phyloP scores from a whole-genome alignment of 2,329 filamentous ascomycete genomes.

The Gremmenia infestans region DNA sequence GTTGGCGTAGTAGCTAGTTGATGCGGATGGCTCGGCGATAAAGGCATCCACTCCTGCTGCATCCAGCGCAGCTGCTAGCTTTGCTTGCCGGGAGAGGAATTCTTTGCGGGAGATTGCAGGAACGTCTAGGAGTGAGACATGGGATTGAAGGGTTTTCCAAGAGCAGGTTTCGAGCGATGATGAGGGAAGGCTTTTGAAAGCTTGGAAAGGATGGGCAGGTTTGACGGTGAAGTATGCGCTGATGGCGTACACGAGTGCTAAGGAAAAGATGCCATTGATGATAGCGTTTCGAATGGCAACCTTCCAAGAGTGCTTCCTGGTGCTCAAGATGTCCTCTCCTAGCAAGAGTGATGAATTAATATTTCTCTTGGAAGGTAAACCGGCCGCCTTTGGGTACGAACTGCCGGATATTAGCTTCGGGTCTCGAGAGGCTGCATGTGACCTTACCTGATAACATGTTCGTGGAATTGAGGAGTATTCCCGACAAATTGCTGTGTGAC shows the following conservation, averaged over 20 bases:
- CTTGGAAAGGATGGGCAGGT: background rate
- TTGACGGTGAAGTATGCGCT: background rate
- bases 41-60: slow-evolving; percentile 46
- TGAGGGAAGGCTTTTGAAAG: background rate
- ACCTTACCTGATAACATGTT: too few species aligned
- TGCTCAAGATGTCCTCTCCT: too few species aligned
- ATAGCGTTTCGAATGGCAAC: background rate
- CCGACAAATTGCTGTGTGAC: too few species aligned
- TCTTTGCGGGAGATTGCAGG: slow-evolving; percentile 18
- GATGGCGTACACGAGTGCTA: background rate
- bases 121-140: slow-evolving; percentile 19
- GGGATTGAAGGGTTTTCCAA: slow-evolving; percentile 15
- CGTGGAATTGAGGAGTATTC: too few species aligned
- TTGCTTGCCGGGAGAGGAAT: slow-evolving; percentile 19
- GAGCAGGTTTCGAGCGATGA: slow-evolving; percentile 10
- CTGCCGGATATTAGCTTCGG: too few species aligned
- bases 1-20: slow-evolving; percentile 58
- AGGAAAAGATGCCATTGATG: background rate
- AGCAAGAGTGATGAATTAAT: too few species aligned
- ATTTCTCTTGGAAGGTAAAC: too few species aligned
- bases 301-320: too few species aligned
- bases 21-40: slow-evolving; percentile 58
- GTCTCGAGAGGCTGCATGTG: too few species aligned
- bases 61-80: slow-evolving; percentile 16
- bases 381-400: too few species aligned